Percentiles rank a stretch among this genome's conserved stretches.
These are phyloP conservation scores for Aspergillus ochraceoroseus DNA, from an alignment of 2,329 filamentous ascomycete species.

Conservation along the genomic window DNA sequence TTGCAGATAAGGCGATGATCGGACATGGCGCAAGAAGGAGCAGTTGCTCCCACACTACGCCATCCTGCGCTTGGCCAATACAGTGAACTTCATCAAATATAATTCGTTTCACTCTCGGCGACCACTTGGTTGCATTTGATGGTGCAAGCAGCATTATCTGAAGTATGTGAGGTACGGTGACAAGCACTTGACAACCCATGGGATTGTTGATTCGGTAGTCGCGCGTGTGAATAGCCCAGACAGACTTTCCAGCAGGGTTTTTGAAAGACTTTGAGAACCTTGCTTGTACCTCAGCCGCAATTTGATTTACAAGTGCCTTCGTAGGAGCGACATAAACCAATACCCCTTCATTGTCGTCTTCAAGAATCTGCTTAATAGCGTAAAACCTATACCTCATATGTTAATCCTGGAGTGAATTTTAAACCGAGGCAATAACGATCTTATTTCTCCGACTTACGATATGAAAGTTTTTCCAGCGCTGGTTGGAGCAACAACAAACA, in stretches of 20 bases:
- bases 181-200: conserved; percentile 66
- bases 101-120: conserved; percentile 63
- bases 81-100: conserved; percentile 81
- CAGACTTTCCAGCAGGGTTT: conserved; percentile 55
- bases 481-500: conserved; percentile 72
- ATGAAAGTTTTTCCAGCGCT: conserved; percentile 81
- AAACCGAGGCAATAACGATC: no score
- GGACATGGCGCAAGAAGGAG: conserved; percentile 69
- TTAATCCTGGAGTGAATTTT: not conserved
- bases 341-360: conserved; percentile 63
- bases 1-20: conserved; percentile 74
- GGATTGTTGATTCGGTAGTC: conserved; percentile 72
- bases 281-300: conserved; percentile 71
- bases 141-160: conserved; percentile 71
- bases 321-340: conserved; percentile 76
- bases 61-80: conserved; percentile 71
- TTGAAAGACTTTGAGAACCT: conserved; percentile 64
- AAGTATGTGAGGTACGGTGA: conserved; percentile 72
- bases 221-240: conserved; percentile 74
- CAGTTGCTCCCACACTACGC: conserved; percentile 73
- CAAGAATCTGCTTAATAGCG: conserved; percentile 70
- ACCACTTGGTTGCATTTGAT: conserved; percentile 62
- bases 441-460: no score
- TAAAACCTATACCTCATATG: conserved; percentile 53
- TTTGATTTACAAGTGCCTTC: conserved; percentile 78